Base-by-base conservation (phyloP, 2,329 filamentous ascomycete species). In the Thermothelomyces thermophilus region DNA sequence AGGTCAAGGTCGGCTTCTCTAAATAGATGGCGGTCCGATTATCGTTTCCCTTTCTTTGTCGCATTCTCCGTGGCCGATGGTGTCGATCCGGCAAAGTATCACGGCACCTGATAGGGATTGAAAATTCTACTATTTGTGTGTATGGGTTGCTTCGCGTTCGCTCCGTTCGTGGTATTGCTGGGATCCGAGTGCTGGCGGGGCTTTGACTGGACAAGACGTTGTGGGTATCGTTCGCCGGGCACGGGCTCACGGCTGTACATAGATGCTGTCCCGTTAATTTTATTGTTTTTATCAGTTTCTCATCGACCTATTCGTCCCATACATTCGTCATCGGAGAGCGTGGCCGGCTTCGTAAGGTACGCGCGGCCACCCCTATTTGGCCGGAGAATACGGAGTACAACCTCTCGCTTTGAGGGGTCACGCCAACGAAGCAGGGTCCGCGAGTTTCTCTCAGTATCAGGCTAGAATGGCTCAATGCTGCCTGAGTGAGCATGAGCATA, bases 1-100 rank as follows among this genome's bases (percentile, higher is more conserved):
- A 53, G 33, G 52, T 64, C 48, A 11, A 47, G 11, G 51, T 62
- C 35, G 61, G 60, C 50, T 61, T 52, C 53, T 31, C 40, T 47
- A 41, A 40, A 20, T 55, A 53, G 31, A n/a, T 14, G 17, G 31
- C 9, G 19, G 22, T 31, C 33, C 16, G 13, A 6, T 4, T 14
- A 16, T 35, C 16, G 16, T 3, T 20, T n/a, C 24, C 2, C 17
- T 14, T 26, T 51, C 28, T 49, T 33, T 33, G n/a, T 30, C 5
- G 17, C n/a, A 22, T 50, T 52, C 48, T 53, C 33, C 28, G 42
- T 35, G 33, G 34, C 33, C 37, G 54, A 56, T 35, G 54, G 54
- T 51, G 49, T 50, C 37, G 17, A 41, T 30, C 14, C 37, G 41
- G 34, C 17, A 46, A 41, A 5, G 22, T 24, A 17, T 24, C 46